Percentiles rank a stretch among this genome's conserved stretches.
Conservation (phyloP, 495 filamentous ascomycete genomes). For the Friedmanniomyces simplex region DNA sequence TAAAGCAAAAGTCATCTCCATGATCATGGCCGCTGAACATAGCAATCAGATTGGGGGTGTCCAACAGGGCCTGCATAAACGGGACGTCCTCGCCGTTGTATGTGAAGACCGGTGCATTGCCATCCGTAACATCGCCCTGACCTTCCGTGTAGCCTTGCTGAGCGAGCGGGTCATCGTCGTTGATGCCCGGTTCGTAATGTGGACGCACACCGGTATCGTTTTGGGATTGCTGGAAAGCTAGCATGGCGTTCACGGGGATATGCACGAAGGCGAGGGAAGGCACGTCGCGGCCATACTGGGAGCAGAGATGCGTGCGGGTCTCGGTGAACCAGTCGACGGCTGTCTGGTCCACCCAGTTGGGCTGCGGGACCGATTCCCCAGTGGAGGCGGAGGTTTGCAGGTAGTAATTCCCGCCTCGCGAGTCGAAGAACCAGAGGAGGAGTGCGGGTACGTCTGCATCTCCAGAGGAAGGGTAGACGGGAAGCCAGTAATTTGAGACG, state of each 20-base stretch:
- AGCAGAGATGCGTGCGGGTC: slow-evolving; percentile 37
- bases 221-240: slow-evolving; percentile 31
- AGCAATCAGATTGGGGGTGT: slow-evolving; percentile 48
- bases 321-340: slow-evolving; percentile 53
- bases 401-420: slow-evolving; percentile 48
- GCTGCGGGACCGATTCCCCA: slow-evolving; percentile 29
- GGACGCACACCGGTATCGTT: slow-evolving; percentile 25
- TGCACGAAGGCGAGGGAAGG: slow-evolving; percentile 65
- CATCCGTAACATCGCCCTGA: slow-evolving; percentile 1
- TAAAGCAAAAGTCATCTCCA: slow-evolving; percentile 54
- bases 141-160: slow-evolving; percentile 35
- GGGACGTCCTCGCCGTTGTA: slow-evolving; percentile 45
- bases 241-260: slow-evolving; percentile 53
- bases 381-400: slow-evolving; percentile 31
- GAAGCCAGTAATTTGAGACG: slow-evolving; percentile 62
- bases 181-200: slow-evolving; percentile 49
- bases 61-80: slow-evolving; percentile 55
- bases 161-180: slow-evolving; percentile 50
- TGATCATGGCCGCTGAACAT: slow-evolving; percentile 65
- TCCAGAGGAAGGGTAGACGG: slow-evolving; percentile 33
- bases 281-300: slow-evolving; percentile 35
- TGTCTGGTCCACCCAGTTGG: slow-evolving; percentile 34
- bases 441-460: slow-evolving; percentile 33
- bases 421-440: slow-evolving; percentile 71
- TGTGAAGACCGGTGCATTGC: slow-evolving; percentile 6